Conservation (phyloP, 2,329 filamentous ascomycete species). For the Ceratocystis cubensis region DNA sequence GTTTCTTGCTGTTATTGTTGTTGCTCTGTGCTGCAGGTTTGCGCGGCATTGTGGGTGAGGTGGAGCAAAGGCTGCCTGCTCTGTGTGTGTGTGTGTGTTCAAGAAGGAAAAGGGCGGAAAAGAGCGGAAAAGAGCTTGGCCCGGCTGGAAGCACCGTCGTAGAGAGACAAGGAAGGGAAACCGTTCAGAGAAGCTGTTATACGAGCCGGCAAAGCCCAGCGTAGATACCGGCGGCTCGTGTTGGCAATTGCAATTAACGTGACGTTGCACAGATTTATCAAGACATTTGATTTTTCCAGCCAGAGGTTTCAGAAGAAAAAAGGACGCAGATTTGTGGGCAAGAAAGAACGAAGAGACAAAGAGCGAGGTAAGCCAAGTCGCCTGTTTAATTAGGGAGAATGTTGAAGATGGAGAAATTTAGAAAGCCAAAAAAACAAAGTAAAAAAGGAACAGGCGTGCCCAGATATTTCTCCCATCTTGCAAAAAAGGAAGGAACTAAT, state of each 20-base stretch:
- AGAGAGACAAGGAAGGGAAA: background rate
- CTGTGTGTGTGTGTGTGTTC: background rate
- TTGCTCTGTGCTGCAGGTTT: background rate
- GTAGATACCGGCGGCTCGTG: background rate
- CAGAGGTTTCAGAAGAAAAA: background rate
- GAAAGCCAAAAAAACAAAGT: background rate
- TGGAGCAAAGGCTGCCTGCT: too few relatives aligned
- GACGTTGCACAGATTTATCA: background rate
- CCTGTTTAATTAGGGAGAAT: constrained; percentile 4
- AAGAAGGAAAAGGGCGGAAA: background rate
- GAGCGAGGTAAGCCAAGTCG: background rate
- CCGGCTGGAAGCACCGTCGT: background rate
- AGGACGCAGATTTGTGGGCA: background rate
- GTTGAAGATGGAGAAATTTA: constrained; percentile 5
- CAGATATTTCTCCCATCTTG: background rate
- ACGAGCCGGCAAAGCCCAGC: background rate
- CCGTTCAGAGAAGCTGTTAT: background rate
- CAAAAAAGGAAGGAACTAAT: background rate
- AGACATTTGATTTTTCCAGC: background rate
- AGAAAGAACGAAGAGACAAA: background rate
- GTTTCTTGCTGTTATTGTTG: constrained; percentile 38
- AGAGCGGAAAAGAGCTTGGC: background rate
- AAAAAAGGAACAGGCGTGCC: background rate
- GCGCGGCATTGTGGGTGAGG: constrained; percentile 11
- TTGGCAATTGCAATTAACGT: background rate